Conservation (phyloP, 495 filamentous ascomycete genomes). For the Hypomontagnella monticulosa region DNA sequence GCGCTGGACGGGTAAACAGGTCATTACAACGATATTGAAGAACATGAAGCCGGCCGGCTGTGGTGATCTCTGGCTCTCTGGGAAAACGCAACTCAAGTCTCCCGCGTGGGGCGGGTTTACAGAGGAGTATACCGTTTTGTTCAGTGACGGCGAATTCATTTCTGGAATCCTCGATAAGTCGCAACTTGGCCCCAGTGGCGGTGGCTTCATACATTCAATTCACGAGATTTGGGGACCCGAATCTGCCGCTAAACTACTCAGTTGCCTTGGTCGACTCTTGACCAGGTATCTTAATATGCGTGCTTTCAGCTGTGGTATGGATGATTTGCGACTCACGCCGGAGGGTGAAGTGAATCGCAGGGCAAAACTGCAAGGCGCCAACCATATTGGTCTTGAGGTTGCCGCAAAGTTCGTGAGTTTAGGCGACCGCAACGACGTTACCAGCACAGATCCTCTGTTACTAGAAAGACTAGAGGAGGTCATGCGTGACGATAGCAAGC, state of each 20-base stretch:
- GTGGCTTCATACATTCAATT: conserved; percentile 89
- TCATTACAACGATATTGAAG: conserved; percentile 90
- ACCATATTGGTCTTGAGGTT: conserved; percentile 80
- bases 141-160: conserved; percentile 87
- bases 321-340: conserved; percentile 87
- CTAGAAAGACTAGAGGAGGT: conserved; percentile 85
- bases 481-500: conserved; percentile 88
- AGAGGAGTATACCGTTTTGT: conserved; percentile 80
- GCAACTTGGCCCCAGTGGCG: conserved; percentile 86
- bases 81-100: conserved; percentile 78
- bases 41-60: conserved; percentile 84
- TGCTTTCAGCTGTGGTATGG: conserved; percentile 96
- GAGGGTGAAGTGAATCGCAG: conserved; percentile 78
- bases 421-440: conserved; percentile 64
- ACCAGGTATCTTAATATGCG: conserved; percentile 92
- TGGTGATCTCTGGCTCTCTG: conserved; percentile 80
- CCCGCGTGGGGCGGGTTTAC: conserved; percentile 71
- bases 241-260: conserved; percentile 83
- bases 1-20: conserved; percentile 97
- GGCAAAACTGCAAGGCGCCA: conserved; percentile 73
- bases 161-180: conserved; percentile 95
- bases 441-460: conserved; percentile 73
- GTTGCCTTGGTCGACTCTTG: conserved; percentile 86
- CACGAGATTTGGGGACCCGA: conserved; percentile 94
- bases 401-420: conserved; percentile 94